Conservation (phyloP, 345 rosid species). For the Hypericum perforatum region DNA sequence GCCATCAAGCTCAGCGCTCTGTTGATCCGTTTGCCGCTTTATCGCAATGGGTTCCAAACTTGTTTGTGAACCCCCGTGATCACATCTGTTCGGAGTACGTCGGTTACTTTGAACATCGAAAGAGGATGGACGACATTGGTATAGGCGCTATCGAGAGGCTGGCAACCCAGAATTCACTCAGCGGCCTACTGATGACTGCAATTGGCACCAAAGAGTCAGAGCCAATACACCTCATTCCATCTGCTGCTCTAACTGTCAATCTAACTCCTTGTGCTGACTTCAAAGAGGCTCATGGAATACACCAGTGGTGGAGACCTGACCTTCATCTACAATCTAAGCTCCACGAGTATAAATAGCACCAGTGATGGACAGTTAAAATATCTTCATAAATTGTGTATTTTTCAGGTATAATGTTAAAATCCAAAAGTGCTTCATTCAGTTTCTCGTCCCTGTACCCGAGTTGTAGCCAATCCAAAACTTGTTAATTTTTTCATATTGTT, state of each 20-base stretch:
- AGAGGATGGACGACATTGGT: slow-evolving; percentile 79
- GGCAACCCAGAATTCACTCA: slow-evolving; percentile 61
- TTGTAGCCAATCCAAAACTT: no score
- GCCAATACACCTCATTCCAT: slow-evolving; percentile 69
- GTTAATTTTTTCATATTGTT: no score
- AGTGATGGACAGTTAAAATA: no score
- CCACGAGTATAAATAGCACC: slow-evolving; percentile 36
- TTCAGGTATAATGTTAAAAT: no score
- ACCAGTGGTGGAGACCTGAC: slow-evolving; percentile 86
- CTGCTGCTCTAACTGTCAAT: slow-evolving; percentile 51
- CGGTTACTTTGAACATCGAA: slow-evolving; percentile 81
- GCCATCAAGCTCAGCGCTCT: slow-evolving; percentile 21
- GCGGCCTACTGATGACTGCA: slow-evolving; percentile 48
- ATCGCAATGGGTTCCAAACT: slow-evolving; percentile 54
- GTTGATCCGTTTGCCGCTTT: slow-evolving; percentile 40
- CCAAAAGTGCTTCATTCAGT: no score
- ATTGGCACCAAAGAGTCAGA: slow-evolving; percentile 46
- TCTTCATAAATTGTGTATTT: no score
- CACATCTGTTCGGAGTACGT: slow-evolving; percentile 68
- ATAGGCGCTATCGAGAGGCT: slow-evolving; percentile 55
- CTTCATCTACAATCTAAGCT: slow-evolving; percentile 37
- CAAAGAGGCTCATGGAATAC: slow-evolving; percentile 78
- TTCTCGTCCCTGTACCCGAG: no score
- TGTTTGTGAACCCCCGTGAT: slow-evolving; percentile 56
- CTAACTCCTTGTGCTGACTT: slow-evolving; percentile 31